A percentile compares a stretch with the other conserved stretches of the same genome.
phyloP scores from a whole-genome alignment of 169 alveolate species.

The Amoebophrya sp. region DNA sequence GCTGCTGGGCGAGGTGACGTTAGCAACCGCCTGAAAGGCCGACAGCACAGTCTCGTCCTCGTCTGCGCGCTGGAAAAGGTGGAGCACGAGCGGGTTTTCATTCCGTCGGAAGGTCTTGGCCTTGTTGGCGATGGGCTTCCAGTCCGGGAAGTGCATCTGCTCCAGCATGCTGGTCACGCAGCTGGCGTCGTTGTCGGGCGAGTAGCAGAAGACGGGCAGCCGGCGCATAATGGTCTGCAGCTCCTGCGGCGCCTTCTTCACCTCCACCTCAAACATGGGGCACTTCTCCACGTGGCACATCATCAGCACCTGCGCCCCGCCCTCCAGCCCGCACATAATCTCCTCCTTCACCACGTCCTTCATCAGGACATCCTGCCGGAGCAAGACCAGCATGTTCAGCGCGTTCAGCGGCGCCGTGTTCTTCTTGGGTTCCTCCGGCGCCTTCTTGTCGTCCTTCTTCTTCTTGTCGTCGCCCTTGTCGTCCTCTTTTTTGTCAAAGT shows the following conservation, averaged over 20 bases:
- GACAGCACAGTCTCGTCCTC: slow-evolving; percentile 36
- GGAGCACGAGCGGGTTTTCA: slow-evolving; percentile 44
- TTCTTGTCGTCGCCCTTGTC: slow-evolving; percentile 17
- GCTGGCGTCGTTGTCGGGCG: slow-evolving; percentile 23
- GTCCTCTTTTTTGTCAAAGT: slow-evolving; percentile 30
- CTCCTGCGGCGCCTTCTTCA: background rate
- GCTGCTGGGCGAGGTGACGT: slow-evolving; percentile 23
- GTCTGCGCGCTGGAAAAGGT: slow-evolving; percentile 49
- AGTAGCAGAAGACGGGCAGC: slow-evolving; percentile 6
- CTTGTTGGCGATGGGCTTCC: slow-evolving; percentile 37
- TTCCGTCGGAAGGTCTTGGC: slow-evolving; percentile 40
- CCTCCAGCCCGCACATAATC: background rate
- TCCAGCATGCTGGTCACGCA: slow-evolving; percentile 22
- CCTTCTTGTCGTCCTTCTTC: background rate
- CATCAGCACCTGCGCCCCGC: slow-evolving; percentile 14
- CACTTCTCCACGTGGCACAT: slow-evolving; percentile 22
- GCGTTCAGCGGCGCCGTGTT: slow-evolving; percentile 13
- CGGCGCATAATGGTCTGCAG: background rate
- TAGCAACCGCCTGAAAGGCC: slow-evolving; percentile 30
- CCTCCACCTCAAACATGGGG: background rate
- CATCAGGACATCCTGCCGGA: background rate
- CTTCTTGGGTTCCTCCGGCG: background rate
- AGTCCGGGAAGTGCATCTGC: slow-evolving; percentile 34
- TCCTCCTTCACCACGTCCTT: slow-evolving; percentile 22
- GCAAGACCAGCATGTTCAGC: background rate